Conservation (phyloP, 176 grass and related monocot genomes). For the Puccinellia tenuiflora region DNA sequence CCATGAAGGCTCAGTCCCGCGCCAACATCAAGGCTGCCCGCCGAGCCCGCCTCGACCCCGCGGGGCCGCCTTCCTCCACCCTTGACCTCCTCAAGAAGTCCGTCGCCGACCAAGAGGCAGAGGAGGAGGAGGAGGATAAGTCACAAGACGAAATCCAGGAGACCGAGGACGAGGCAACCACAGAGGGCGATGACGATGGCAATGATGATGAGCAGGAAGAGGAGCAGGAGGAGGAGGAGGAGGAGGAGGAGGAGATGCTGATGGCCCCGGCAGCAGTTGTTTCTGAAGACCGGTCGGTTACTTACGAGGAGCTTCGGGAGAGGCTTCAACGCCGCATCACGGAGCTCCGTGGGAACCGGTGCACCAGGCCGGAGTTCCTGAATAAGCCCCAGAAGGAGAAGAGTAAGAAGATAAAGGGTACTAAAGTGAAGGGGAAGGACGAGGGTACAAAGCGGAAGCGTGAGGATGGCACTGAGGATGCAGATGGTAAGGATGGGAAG, state of each 20-base stretch:
- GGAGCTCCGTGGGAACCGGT: slow-evolving; percentile 54
- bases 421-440: slow-evolving; percentile 24
- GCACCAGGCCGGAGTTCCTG: slow-evolving; percentile 59
- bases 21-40: slow-evolving; percentile 62
- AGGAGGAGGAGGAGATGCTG: slow-evolving; percentile 5
- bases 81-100: slow-evolving; percentile 73
- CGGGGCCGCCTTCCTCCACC: slow-evolving; percentile 44
- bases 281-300: slow-evolving; percentile 51
- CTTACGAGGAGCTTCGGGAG: slow-evolving; percentile 70
- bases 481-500: slow-evolving; percentile 36
- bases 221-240: slow-evolving; percentile 23
- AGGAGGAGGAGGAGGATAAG: slow-evolving; percentile 12
- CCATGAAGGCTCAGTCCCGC: slow-evolving; percentile 62
- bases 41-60: slow-evolving; percentile 60
- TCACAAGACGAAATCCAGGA: slow-evolving; percentile 24
- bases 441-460: slow-evolving; percentile 53
- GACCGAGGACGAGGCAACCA: slow-evolving; percentile 19
- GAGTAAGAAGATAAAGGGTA: slow-evolving; percentile 45
- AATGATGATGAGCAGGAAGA: slow-evolving; percentile 11
- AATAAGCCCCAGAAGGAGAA: slow-evolving; percentile 56
- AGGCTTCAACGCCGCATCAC: slow-evolving; percentile 49
- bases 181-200: slow-evolving; percentile 2
- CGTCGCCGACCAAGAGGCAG: slow-evolving; percentile 20
- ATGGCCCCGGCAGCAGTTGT: slow-evolving; percentile 15
- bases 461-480: slow-evolving; percentile 25